Evolutionary conservation across 2,329 filamentous ascomycete genomes (phyloP), one percentile per base, ranked within the genome.

Genomic region (Arthrinium phaeospermum): DNA sequence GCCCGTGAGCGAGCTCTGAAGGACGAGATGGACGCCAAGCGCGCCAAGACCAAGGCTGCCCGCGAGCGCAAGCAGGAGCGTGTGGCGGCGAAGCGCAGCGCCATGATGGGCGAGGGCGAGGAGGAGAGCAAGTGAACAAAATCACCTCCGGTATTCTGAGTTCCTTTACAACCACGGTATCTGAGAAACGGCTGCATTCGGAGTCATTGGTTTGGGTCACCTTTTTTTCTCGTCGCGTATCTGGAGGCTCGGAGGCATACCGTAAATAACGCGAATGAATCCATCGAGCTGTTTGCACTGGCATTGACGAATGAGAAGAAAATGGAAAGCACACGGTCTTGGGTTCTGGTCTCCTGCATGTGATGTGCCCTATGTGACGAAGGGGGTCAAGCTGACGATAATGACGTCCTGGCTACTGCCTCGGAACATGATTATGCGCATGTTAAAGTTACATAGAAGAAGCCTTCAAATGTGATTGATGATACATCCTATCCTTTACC

Each of bases 21-120:
- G 93, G 95, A 98, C 86, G 95, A 98, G 91, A 99, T 99, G 96
- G 96, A 98, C 86, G 94, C 94, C 90, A 98, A 98, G 93, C 95
- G 96, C 89, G 94, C 95, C 86, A 98, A 98, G 95, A 98, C 95
- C 92, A 98, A 98, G 95, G 96, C 96, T 84, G 96, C 96, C 82
- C 95, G 96, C 89, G 96, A 98, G 93, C 93, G 96, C 90, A 96
- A 96, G 92, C 88, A 92, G 87, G 94, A 98, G 91, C 94, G 97
- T 87, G 91, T 93, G 85, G 86, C 89, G 84, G 92, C 93, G 86
- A 99, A 99, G 96, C 92, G 95, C 86, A 92, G 91, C 83, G 95
- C 94, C 83, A 85, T 97, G 85, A 84, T 93, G 82, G 94, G 89
- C 84, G 94, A 95, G 82, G 90, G 82, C 75, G 88, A 89, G 81